phyloP scores from a whole-genome alignment of 2,329 filamentous ascomycete genomes.

The Sporothrix brasiliensis region DNA sequence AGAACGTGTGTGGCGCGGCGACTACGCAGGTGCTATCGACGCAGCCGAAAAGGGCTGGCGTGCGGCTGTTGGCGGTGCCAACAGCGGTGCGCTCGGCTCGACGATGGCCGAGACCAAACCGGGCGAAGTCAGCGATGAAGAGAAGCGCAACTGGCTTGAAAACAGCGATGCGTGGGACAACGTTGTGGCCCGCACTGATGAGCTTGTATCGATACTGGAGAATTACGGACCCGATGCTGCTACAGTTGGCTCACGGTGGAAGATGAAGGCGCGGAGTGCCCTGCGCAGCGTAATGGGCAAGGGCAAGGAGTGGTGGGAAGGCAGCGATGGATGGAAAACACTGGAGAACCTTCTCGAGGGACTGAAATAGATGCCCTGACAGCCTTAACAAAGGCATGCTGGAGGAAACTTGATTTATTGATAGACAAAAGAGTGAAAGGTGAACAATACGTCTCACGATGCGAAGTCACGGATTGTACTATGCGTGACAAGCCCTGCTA shows the following conservation, averaged over 20 bases:
- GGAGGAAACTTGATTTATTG: background rate
- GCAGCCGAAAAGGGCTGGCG: slow-evolving; percentile 91
- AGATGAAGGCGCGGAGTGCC: slow-evolving; percentile 82
- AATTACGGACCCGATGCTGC: slow-evolving; percentile 70
- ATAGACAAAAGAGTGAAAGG: background rate
- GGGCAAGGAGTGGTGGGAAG: slow-evolving; percentile 82
- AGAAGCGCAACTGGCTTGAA: slow-evolving; percentile 58
- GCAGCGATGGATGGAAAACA: slow-evolving; percentile 65
- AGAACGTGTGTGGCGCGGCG: slow-evolving; percentile 72
- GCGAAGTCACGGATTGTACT: background rate
- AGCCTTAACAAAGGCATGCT: background rate
- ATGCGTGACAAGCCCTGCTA: background rate
- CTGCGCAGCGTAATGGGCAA: slow-evolving; percentile 81
- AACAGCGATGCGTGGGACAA: slow-evolving; percentile 67
- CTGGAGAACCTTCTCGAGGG: slow-evolving; percentile 62
- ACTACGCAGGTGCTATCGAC: slow-evolving; percentile 72
- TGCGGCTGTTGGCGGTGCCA: slow-evolving; percentile 54
- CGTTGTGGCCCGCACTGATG: slow-evolving; percentile 76
- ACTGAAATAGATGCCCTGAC: slow-evolving; percentile 41
- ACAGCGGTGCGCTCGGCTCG: slow-evolving; percentile 44
- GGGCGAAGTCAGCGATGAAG: slow-evolving; percentile 35
- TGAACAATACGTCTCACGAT: background rate
- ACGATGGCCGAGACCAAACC: slow-evolving; percentile 45
- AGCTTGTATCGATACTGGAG: slow-evolving; percentile 81
- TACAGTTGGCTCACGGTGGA: slow-evolving; percentile 78